Conservation (phyloP, 306 rosid species). For the Macrotyloma uniflorum region DNA sequence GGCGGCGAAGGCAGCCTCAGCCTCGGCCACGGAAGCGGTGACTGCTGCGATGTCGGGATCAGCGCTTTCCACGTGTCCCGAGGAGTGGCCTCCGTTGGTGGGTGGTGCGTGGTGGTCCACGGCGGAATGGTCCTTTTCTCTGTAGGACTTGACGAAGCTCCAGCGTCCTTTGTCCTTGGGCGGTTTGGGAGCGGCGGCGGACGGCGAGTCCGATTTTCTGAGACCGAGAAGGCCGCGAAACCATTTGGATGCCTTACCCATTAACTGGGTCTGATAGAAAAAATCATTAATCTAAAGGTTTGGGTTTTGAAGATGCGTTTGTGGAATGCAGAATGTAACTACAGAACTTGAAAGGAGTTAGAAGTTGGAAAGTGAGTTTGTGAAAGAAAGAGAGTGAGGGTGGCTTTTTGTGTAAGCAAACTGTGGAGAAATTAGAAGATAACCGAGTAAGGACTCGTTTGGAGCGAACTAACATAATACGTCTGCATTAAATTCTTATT, state of each 20-base stretch:
- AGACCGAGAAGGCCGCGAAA: conserved; percentile 67
- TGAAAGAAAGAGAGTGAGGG: not conserved
- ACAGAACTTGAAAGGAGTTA: not conserved
- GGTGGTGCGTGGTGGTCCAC: not conserved
- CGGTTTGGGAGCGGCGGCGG: conserved; percentile 37
- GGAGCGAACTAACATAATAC: not conserved
- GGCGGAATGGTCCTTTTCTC: conserved; percentile 45
- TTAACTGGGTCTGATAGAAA: conserved; percentile 19
- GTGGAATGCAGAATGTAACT: too few species aligned
- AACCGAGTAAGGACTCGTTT: not conserved
- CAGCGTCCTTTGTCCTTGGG: conserved; percentile 65
- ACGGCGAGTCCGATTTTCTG: conserved; percentile 37
- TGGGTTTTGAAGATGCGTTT: conserved; percentile 31
- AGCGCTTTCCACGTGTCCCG: not conserved
- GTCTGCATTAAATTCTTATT: not conserved
- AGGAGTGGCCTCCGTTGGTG: not conserved
- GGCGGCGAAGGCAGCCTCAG: not conserved
- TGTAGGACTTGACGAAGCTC: conserved; percentile 68
- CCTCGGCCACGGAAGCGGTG: conserved; percentile 3
- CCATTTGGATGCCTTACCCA: conserved; percentile 88
- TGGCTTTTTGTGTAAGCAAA: not conserved
- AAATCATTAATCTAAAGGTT: not conserved
- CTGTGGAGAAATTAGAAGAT: not conserved
- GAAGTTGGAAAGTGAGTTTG: not conserved
- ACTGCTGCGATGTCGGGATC: conserved; percentile 17